Conservation (phyloP, 2,329 filamentous ascomycete genomes). For the Diaporthe helianthi region DNA sequence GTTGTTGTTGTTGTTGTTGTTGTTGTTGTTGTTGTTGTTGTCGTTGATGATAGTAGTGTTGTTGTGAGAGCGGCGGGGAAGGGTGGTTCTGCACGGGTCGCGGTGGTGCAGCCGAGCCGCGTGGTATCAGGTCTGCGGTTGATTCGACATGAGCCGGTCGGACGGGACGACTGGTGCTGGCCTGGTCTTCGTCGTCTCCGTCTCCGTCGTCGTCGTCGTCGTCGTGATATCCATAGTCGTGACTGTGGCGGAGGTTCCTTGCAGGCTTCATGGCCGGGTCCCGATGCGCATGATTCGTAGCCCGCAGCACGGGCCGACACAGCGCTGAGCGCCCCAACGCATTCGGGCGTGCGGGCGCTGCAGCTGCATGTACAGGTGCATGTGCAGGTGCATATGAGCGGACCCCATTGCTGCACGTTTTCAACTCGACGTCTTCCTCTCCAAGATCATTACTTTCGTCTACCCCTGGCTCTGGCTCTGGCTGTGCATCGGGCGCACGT, state of each 20-base stretch:
- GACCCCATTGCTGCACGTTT: background rate
- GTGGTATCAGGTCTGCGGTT: slow-evolving; percentile 10
- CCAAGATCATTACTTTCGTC: background rate
- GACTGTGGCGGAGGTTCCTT: slow-evolving; percentile 22
- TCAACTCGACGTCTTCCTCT: background rate
- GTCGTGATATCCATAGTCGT: background rate
- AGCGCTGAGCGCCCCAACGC: slow-evolving; percentile 19
- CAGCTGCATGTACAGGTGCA: slow-evolving; percentile 10
- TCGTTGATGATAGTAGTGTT: too few relatives aligned
- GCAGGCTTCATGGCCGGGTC: slow-evolving; percentile 26
- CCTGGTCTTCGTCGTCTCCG: background rate
- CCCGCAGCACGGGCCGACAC: slow-evolving; percentile 33
- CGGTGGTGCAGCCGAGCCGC: slow-evolving; percentile 25
- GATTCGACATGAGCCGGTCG: slow-evolving; percentile 19
- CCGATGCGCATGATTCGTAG: slow-evolving; percentile 30
- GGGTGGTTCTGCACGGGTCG: slow-evolving; percentile 23
- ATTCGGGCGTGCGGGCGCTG: background rate
- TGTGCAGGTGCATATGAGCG: background rate
- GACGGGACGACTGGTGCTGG: slow-evolving; percentile 14
- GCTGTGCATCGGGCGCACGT: slow-evolving; percentile 29
- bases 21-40: background rate
- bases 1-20: background rate
- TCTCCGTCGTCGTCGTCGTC: background rate
- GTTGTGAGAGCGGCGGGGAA: background rate
- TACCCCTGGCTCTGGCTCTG: background rate